A percentile compares a stretch with the other conserved stretches of the same genome.
These are phyloP conservation scores for Trichoderma hamatum DNA, from an alignment of 2,329 filamentous ascomycete genomes.

Conservation along the genomic window DNA sequence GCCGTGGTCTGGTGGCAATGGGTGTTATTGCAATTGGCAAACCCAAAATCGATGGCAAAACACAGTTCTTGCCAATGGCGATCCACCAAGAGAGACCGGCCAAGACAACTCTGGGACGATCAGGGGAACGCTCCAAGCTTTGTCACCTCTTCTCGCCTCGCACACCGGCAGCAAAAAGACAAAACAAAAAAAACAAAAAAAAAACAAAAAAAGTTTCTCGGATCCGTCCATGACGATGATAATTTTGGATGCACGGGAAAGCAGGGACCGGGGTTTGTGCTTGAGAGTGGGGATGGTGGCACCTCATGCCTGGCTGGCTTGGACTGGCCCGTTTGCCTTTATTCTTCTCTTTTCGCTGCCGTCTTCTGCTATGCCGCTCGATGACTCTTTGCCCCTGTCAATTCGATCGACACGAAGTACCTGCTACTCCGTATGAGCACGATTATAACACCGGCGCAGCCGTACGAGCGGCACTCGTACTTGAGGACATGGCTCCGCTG, in stretches of 20 bases:
- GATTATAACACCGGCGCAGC: background rate
- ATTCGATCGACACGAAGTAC: background rate
- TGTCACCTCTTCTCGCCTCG: constrained; percentile 1
- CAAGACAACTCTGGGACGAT: constrained; percentile 5
- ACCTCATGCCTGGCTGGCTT: constrained; percentile 2
- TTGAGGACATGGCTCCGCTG: background rate
- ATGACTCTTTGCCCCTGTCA: background rate
- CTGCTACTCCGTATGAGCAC: background rate
- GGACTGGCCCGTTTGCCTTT: background rate
- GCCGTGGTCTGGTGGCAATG: background rate
- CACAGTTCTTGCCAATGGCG: background rate
- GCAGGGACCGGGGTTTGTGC: constrained; percentile 20
- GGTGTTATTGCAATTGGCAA: background rate
- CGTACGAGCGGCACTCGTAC: background rate
- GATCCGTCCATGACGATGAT: constrained; percentile 24
- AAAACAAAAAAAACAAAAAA: background rate
- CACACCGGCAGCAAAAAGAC: background rate
- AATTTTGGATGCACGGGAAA: constrained; percentile 25
- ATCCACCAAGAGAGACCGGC: constrained; percentile 1
- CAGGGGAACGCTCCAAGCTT: constrained; percentile 17
- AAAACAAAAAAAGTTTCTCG: background rate
- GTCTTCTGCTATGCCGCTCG: background rate
- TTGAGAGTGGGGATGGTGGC: constrained; percentile 15
- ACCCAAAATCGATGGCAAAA: background rate
- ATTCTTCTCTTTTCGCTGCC: background rate